These are phyloP conservation scores for Scleroderma bovista DNA, from an alignment of 768 basidiomycete genomes.

Conservation along the genomic window DNA sequence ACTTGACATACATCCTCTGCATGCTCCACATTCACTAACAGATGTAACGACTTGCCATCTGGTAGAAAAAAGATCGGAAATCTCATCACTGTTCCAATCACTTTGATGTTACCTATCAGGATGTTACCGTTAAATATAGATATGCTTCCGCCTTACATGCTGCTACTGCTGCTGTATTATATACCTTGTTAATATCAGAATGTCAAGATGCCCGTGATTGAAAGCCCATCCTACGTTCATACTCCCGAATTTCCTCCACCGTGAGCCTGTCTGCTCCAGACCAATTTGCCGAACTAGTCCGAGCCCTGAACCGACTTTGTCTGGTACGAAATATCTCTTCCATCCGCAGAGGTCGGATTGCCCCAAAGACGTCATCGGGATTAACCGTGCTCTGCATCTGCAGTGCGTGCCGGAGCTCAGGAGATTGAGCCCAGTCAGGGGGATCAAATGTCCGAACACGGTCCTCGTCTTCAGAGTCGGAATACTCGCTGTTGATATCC, in stretches of 20 bases:
- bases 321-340: conserved; percentile 85
- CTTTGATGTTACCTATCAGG: neutral
- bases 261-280: conserved; percentile 86
- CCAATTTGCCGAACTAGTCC: conserved; percentile 97
- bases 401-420: conserved; percentile 74
- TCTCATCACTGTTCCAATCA: conserved; percentile 21
- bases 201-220: conserved; percentile 25
- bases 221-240: conserved; percentile 89
- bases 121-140: no score
- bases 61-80: conserved; percentile 24
- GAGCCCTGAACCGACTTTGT: conserved; percentile 77
- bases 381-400: conserved; percentile 81
- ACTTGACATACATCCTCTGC: neutral
- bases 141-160: no score
- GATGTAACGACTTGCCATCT: conserved; percentile 12
- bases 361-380: conserved; percentile 89
- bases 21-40: neutral
- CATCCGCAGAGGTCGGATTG: conserved; percentile 81
- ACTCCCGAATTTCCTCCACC: conserved; percentile 77
- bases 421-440: conserved; percentile 90
- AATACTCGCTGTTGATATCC: conserved; percentile 95
- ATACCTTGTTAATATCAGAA: neutral
- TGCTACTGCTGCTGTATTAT: neutral
- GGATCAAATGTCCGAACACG: conserved; percentile 66
- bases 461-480: conserved; percentile 90